These are phyloP conservation scores for Ramularia endophylla DNA, from an alignment of 2,329 filamentous ascomycete species.

Conservation along the genomic window DNA sequence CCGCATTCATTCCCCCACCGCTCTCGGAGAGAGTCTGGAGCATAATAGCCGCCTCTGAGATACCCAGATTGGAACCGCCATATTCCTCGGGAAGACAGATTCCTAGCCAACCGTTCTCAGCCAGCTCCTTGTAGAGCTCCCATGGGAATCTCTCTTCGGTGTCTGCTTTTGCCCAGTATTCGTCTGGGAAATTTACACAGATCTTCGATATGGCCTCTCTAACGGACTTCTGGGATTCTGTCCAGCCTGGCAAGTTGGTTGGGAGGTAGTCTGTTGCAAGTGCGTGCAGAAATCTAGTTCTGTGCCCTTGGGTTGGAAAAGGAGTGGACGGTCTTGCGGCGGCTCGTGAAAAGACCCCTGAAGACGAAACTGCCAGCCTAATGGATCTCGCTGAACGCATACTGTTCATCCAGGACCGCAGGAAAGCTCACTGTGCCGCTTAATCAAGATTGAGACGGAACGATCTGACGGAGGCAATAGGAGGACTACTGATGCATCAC, in stretches of 20 bases:
- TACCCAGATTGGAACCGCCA: constrained; percentile 38
- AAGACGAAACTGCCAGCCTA: too few relatives aligned
- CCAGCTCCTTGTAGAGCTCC: constrained; percentile 37
- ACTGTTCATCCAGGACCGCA: too few relatives aligned
- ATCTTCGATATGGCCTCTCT: constrained; percentile 41
- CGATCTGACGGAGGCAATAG: too few relatives aligned
- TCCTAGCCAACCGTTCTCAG: constrained; percentile 41
- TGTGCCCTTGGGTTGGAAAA: too few relatives aligned
- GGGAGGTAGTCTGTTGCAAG: constrained; percentile 26
- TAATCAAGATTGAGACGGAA: too few relatives aligned
- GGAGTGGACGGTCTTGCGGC: too few relatives aligned
- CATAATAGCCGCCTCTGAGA: constrained; percentile 41
- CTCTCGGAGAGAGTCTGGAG: constrained; percentile 44
- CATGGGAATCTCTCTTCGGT: constrained; percentile 38
- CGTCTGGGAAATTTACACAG: constrained; percentile 37
- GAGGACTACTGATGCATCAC: too few relatives aligned
- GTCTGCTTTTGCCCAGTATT: constrained; percentile 39
- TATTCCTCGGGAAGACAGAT: constrained; percentile 40
- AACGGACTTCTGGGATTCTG: constrained; percentile 37
- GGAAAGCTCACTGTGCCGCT: too few relatives aligned
- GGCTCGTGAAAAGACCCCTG: too few relatives aligned
- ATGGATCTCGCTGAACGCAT: too few relatives aligned
- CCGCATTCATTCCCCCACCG: constrained; percentile 39
- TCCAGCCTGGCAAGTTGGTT: constrained; percentile 31
- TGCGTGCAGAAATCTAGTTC: constrained; percentile 10